Conservation (phyloP, 768 basidiomycete genomes). For the Suillus occidentalis region DNA sequence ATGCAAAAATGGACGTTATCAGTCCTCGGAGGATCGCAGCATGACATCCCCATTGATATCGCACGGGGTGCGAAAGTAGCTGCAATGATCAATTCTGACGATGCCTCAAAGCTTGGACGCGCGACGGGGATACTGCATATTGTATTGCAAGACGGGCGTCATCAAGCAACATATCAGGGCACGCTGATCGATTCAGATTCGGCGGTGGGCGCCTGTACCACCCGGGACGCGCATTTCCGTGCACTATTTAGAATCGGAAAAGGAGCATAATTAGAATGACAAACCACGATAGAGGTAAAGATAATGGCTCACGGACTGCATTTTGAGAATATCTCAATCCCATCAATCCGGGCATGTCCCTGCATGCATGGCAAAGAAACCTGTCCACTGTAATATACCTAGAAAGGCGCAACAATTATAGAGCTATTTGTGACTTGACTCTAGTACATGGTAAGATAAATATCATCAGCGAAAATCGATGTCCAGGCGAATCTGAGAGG, state of each 20-base stretch:
- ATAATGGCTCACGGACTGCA: neutral
- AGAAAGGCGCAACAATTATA: neutral
- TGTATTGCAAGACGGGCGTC: neutral
- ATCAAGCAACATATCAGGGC: neutral
- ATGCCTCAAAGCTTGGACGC: neutral
- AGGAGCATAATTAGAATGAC: neutral
- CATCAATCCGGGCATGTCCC: neutral
- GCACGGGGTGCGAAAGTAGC: neutral
- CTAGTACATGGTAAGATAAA: neutral
- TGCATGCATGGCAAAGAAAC: neutral
- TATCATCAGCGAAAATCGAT: constrained; percentile 5
- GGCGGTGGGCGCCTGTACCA: neutral
- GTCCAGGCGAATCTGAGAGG: constrained; percentile 3
- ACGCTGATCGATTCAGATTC: neutral
- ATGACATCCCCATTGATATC: neutral
- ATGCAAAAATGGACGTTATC: neutral
- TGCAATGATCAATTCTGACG: neutral
- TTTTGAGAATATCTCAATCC: neutral
- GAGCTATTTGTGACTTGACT: neutral
- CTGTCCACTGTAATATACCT: neutral
- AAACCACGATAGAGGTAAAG: neutral
- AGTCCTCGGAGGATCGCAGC: neutral
- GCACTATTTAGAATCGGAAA: neutral
- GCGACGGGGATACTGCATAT: neutral
- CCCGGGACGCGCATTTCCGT: neutral